Percentiles rank a stretch among this genome's conserved stretches.
phyloP scores from a whole-genome alignment of 768 basidiomycete genomes.

The Agaricus sinodeliciosus region DNA sequence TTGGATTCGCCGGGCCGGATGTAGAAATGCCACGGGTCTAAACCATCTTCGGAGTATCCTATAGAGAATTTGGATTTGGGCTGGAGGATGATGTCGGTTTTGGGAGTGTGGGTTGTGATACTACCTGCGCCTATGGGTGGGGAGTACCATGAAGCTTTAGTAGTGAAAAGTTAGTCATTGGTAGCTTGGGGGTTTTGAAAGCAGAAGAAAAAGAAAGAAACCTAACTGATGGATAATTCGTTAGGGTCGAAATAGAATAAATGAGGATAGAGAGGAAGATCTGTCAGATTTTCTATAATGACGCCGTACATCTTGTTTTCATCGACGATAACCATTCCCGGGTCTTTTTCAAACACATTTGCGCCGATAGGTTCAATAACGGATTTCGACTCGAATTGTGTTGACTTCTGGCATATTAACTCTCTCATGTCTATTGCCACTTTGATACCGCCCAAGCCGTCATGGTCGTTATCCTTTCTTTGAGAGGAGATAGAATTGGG shows the following conservation, averaged over 20 bases:
- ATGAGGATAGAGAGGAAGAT: conserved; percentile 28
- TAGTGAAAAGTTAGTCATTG: too few relatives aligned
- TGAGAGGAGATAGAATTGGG: conserved; percentile 8
- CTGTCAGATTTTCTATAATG: conserved; percentile 26
- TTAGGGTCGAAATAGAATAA: conserved; percentile 37
- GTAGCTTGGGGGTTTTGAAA: neutral
- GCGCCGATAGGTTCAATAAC: conserved; percentile 16
- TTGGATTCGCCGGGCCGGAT: conserved; percentile 22
- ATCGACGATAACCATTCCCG: conserved; percentile 20
- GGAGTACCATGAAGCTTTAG: conserved; percentile 15
- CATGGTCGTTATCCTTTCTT: conserved; percentile 1
- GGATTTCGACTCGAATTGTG: too few relatives aligned
- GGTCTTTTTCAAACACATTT: conserved; percentile 24
- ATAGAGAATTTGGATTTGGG: conserved; percentile 24
- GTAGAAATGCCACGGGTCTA: conserved; percentile 23
- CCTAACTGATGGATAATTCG: conserved; percentile 29
- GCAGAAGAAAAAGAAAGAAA: neutral
- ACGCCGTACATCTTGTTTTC: conserved; percentile 14
- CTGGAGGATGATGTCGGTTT: conserved; percentile 21
- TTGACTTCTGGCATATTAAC: too few relatives aligned
- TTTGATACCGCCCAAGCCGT: neutral
- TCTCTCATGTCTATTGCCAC: conserved; percentile 26
- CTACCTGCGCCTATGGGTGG: conserved; percentile 24
- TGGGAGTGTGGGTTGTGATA: too few relatives aligned
- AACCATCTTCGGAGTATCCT: conserved; percentile 34